Evolutionary conservation across 352 stramenopile species (phyloP).

Genomic region (Phytophthora pistaciae): DNA sequence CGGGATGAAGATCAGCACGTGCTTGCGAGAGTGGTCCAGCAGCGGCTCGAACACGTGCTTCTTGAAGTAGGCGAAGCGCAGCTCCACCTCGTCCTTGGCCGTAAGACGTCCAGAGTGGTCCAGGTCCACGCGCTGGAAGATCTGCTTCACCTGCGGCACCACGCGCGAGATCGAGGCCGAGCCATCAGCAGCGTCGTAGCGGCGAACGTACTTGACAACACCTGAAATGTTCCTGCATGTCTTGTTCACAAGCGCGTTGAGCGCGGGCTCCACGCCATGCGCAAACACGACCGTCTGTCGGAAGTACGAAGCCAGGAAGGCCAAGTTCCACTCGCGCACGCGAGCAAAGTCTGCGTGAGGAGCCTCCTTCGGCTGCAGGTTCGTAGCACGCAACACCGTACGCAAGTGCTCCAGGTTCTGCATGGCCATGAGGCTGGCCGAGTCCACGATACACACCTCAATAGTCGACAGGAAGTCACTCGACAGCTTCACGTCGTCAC

Average conservation of each 20-base stretch:
- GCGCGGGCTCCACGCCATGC: constrained; percentile 64
- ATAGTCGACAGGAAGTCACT: constrained; percentile 80
- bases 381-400: constrained; percentile 64
- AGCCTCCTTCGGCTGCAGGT: constrained; percentile 73
- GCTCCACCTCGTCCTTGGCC: constrained; percentile 58
- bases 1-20: constrained; percentile 84
- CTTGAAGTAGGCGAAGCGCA: constrained; percentile 82
- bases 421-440: constrained; percentile 80
- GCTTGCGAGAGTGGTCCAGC: constrained; percentile 70
- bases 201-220: constrained; percentile 60
- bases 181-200: constrained; percentile 60
- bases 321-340: constrained; percentile 79
- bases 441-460: constrained; percentile 86
- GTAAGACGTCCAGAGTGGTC: constrained; percentile 33
- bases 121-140: constrained; percentile 83
- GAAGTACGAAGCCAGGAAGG: constrained; percentile 75
- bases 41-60: constrained; percentile 83
- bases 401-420: constrained; percentile 86
- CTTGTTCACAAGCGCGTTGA: constrained; percentile 70
- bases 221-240: constrained; percentile 68
- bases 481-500: constrained; percentile 54
- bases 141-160: constrained; percentile 77
- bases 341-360: constrained; percentile 79
- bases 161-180: constrained; percentile 68
- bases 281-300: constrained; percentile 78